Evolutionary conservation across 2,329 filamentous ascomycete genomes (phyloP), one percentile per base, ranked within the genome.

Genomic region (Cadophora sp.): DNA sequence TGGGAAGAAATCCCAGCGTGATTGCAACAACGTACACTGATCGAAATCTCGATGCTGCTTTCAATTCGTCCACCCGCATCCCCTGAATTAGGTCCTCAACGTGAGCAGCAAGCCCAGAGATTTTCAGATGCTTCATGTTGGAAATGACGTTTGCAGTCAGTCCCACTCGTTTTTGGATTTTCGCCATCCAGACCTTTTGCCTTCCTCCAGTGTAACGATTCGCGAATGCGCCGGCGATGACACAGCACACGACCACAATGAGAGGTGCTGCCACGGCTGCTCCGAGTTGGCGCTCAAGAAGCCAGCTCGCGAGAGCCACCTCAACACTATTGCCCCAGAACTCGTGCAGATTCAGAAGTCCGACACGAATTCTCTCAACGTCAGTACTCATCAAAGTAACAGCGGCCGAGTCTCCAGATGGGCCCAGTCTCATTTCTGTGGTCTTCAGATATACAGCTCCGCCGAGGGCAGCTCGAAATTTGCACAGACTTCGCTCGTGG

Each of bases 391-490:
- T 84, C 6, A 83, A 74, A 0, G 82, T 84, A 11, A 67, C 53
- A 7, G 63, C 63, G 3, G 40, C 61, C 66, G 11, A 81, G 77
- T 75, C 0, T 72, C 77, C 9, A 79, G 40, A 0, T 73, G 76
- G 19, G 79, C 71, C 29, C 80, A 78, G 5, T 79, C 51, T 74
- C 19, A 82, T 67, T 0, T 75, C 71, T 1, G 81, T 67, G 0
- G 82, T 83, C 72, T 84, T 84, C 27, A 80, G 79, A 71, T 84
- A 88, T 1, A 88, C 80, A 71, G 85, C 77, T 0, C 82, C 81
- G 27, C 83, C 77, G 3, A 84, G 73, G 0, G 76, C 77, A 7
- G 79, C 80, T 50, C 82, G 76, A 7, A 80, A 73, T 79, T 83
- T 81, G 16, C 79, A 81, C 24, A 82, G 80, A 11, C 75, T 74